Base-by-base conservation (phyloP, 2,329 filamentous ascomycete genomes). In the Ophiognomonia clavigignenti-juglandacearum region DNA sequence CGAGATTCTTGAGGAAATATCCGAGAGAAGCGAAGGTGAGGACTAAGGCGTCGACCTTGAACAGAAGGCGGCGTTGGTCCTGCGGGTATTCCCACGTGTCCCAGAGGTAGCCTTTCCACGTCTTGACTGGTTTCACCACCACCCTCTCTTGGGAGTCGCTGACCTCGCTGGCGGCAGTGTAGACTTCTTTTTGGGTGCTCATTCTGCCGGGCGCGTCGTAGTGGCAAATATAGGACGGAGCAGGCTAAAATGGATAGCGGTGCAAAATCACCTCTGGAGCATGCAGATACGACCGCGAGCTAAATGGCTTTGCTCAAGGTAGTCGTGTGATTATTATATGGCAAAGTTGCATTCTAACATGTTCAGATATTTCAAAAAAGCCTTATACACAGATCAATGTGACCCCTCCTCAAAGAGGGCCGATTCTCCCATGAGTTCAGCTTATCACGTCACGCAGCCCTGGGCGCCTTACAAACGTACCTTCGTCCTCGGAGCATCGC, bases 31-130 rank as follows among this genome's bases (percentile, higher is more conserved):
- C 59, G 53, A 66, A 62, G 0, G 63, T 66, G 27, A 66, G 53
- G 8, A 66, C 55, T 31, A 62, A 64, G 5, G 61, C 61, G 13
- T 66, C 64, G 2, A 64, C 48, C 39, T 66, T 66, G 56, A 64
- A 63, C 6, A 66, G 53, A 14, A 66, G 51, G 45, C 56, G 52
- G 6, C 62, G 60, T 53, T 66, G 58, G 22, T 64, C 59, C 6
- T 53, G 44, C 0, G 63, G 60, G 10, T 63, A 54, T 38, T 64
- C 61, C 58, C 59, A 63, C 0, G 62, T 63, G 47, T 65, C 63
- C 66, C 65, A 68, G 10, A 68, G 36, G 45, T 64, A 63, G 8
- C 64, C 61, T 29, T 64, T 65, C 66, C 66, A 69, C 2, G 61
- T 62, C 14, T 49, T 56, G 11, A 53, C 29, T 0, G 54, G 51